Evolutionary conservation across 2,329 filamentous ascomycete species (phyloP).

Genomic region (Bipolaris zeicola): DNA sequence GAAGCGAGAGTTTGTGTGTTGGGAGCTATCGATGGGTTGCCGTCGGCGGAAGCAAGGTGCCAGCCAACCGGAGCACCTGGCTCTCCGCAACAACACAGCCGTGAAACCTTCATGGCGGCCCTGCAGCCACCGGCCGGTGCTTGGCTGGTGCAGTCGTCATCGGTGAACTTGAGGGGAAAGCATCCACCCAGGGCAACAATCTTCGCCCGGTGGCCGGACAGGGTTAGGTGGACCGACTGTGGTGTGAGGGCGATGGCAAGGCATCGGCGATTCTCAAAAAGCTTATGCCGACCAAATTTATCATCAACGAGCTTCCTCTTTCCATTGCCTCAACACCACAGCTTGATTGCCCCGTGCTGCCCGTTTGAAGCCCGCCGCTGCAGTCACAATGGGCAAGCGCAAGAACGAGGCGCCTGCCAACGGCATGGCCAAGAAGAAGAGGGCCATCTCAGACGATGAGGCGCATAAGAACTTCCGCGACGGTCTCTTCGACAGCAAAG

Average conservation of each 20-base stretch:
- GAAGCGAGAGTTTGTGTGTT: neutral
- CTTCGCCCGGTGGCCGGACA: constrained; percentile 6
- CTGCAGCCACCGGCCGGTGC: neutral
- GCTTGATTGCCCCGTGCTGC: constrained; percentile 24
- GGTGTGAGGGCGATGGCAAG: constrained; percentile 19
- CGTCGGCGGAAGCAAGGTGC: constrained; percentile 4
- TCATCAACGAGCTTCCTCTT: constrained; percentile 12
- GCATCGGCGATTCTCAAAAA: constrained; percentile 15
- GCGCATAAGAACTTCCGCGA: constrained; percentile 48
- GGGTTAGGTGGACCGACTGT: constrained; percentile 16
- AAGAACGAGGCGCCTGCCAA: constrained; percentile 49
- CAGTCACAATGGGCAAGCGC: constrained; percentile 45
- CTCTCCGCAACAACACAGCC: constrained; percentile 15
- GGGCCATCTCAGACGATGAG: constrained; percentile 49
- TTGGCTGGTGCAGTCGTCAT: constrained; percentile 5
- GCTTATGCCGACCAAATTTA: constrained; percentile 24
- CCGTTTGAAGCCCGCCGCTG: constrained; percentile 21
- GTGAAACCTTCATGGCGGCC: neutral
- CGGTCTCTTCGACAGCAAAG: constrained; percentile 47
- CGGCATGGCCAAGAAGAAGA: constrained; percentile 53
- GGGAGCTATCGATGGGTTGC: constrained; percentile 5
- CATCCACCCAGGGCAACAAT: constrained; percentile 6
- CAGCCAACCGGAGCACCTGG: constrained; percentile 24
- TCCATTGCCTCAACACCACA: constrained; percentile 6
- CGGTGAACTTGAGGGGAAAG: constrained; percentile 9